A percentile compares a stretch with the other conserved stretches of the same genome.
These are phyloP conservation scores for Pugionium cornutum DNA, from an alignment of 345 rosid species.

Conservation along the genomic window DNA sequence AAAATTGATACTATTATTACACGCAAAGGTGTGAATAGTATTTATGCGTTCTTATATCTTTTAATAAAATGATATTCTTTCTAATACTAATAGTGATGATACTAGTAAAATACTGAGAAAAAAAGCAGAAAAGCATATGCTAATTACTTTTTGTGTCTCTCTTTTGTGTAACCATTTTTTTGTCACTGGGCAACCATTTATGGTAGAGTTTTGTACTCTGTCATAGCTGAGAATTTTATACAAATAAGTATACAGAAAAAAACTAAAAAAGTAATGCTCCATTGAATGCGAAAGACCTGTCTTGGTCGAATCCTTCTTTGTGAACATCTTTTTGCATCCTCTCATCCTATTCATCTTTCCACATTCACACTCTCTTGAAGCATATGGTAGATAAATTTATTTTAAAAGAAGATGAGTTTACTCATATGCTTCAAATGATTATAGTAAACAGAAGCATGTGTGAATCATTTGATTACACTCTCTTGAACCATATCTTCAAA, in stretches of 20 bases:
- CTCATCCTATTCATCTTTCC: neutral
- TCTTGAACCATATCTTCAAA: too few species aligned
- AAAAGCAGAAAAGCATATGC: conserved; percentile 3
- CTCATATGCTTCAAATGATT: too few species aligned
- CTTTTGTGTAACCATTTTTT: neutral
- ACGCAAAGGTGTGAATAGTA: too few species aligned
- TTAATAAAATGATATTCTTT: neutral
- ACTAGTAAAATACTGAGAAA: neutral
- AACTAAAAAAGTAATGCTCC: conserved; percentile 2
- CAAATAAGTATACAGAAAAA: neutral
- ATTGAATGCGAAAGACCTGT: conserved; percentile 16
- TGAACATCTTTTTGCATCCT: conserved; percentile 11
- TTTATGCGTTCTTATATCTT: too few species aligned
- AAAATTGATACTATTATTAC: too few species aligned
- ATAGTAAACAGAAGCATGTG: too few species aligned
- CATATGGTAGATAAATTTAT: too few species aligned
- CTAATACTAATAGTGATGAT: neutral
- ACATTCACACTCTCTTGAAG: conserved; percentile 15
- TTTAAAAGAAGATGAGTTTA: too few species aligned
- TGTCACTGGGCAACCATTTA: neutral
- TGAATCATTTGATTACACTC: too few species aligned
- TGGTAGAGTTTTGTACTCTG: neutral
- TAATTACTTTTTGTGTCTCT: neutral
- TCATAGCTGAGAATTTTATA: neutral
- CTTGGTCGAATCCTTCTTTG: conserved; percentile 4